Evolutionary conservation across 495 filamentous ascomycete species (phyloP).

Genomic region (Aspergillus sparsus): DNA sequence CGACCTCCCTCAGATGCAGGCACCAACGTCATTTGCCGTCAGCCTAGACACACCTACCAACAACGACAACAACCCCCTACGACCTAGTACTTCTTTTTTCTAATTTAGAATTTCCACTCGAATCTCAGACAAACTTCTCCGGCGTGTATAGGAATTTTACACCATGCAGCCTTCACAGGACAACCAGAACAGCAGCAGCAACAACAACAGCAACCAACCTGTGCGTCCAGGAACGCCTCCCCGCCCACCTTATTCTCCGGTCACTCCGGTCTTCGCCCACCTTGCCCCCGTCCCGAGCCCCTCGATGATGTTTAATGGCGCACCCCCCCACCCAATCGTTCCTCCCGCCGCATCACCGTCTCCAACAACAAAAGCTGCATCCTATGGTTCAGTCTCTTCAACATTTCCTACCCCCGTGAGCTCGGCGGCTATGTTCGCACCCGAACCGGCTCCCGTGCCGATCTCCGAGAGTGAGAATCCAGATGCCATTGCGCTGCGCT

Average conservation of each 20-base stretch:
- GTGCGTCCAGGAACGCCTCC: conserved; percentile 45
- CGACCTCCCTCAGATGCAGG: not conserved
- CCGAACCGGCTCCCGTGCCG: conserved; percentile 59
- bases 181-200: not conserved
- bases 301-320: conserved; percentile 22
- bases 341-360: conserved; percentile 40
- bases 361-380: conserved; percentile 27
- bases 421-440: conserved; percentile 32
- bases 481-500: conserved; percentile 79
- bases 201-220: conserved; percentile 1
- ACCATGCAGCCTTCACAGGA: conserved; percentile 21
- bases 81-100: not conserved
- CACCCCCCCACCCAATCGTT: conserved; percentile 36
- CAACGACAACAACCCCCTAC: not conserved
- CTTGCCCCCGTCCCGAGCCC: conserved; percentile 35
- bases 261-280: conserved; percentile 48
- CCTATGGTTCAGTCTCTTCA: conserved; percentile 5
- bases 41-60: not conserved
- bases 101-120: not conserved
- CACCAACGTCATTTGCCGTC: conserved; percentile 15
- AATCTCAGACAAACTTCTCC: not conserved
- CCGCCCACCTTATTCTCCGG: conserved; percentile 50
- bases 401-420: conserved; percentile 12
- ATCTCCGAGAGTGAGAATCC: conserved; percentile 77
- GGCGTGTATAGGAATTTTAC: not conserved